Base-by-base conservation (phyloP, 257 asterid genomes). In the Forsythia viridissima region DNA sequence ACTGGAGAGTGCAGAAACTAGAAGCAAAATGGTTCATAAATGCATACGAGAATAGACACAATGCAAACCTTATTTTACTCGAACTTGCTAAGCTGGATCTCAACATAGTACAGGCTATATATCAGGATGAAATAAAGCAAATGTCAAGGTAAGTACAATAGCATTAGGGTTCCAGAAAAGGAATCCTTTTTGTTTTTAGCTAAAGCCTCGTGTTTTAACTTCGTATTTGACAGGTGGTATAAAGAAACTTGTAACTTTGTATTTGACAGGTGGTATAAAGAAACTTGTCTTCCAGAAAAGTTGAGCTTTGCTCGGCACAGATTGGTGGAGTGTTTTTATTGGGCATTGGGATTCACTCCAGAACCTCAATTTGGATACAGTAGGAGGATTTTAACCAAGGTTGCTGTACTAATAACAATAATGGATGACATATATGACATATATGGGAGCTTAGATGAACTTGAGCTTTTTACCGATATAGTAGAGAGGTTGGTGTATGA, bases 1-100 rank as follows among this genome's bases (percentile, higher is more conserved):
- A 85, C 42, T 80, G 85, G 73, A 82, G 85, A 63, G 36, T 85
- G 80, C 70, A 15, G 72, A 85, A 83, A 63, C 68, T 74, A 10
- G 85, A 85, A 39, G 38, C 81, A 30, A 82, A 81, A 71, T 77
- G 86, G 87, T 86, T 79, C 66, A 73, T 83, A 48, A 52, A 81
- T 20, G 40, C 61, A 15, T 83, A 83, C 66, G 68, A 79, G n/a
- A 70, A 65, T 12, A 16, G 43, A 48, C 40, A 43, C 8, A 43
- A 76, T 9, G 74, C 18, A 79, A 76, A 80, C 40, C 87, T 75
- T 65, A 20, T 61, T 67, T 36, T 85, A 16, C 84, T 85, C 30
- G 81, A 87, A 61, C 80, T 87, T 66, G 89, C 90, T 4, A 85
- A 78, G 48, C 37, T 87, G 72, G 87, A 85, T 42, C 83, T 82